Evolutionary conservation across 179 eudicot genomes (phyloP), one percentile per base, ranked within the genome.

Genomic region (Camellia oleifera): DNA sequence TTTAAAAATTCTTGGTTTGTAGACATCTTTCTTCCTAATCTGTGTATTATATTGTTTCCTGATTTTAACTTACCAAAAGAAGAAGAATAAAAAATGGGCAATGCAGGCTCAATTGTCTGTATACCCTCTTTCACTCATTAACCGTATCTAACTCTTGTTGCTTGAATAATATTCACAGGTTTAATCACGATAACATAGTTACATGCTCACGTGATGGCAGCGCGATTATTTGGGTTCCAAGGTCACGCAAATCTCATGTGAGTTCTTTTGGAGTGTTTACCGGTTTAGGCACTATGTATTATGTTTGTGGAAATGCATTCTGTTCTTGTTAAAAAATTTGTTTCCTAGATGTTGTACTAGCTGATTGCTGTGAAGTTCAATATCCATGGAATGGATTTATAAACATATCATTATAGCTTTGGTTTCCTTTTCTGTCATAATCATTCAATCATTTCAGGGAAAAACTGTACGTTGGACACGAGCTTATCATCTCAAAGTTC

Each of bases 191-290:
- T 85, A 94, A 90, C 83, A 94, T 94, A 76, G 99, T 97, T 75
- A 97, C 99, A 66, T 97, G 98, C 85, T 97, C 99, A 73, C 98
- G 98, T 72, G 99, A 97, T 85, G 99, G 99, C 67, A 97, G 98
- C 83, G 99, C 99, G 72, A 97, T 97, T 66, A 97, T 97, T 73
- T 97, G 99, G 99, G 86, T 90, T 85, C 98, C 98, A 53, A 89
- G 87, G 87, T 89, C 97, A 76, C 98, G 97, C 66, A 94, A 88
- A 94, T 90, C 95, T 85, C 97, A 93, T 84, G 99, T 97, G 87
- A 89, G 89, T 83, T 74, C 56, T 66, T 61, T 13, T 7, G 18
- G 14, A 4, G 45, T 11, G 26, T 23, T 10, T 66, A 42, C 63
- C 53, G 53, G 58, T 15, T 65, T 13, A 15, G 54, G 48, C 10